phyloP scores from a whole-genome alignment of 495 filamentous ascomycete genomes.

The Monascus purpureus region DNA sequence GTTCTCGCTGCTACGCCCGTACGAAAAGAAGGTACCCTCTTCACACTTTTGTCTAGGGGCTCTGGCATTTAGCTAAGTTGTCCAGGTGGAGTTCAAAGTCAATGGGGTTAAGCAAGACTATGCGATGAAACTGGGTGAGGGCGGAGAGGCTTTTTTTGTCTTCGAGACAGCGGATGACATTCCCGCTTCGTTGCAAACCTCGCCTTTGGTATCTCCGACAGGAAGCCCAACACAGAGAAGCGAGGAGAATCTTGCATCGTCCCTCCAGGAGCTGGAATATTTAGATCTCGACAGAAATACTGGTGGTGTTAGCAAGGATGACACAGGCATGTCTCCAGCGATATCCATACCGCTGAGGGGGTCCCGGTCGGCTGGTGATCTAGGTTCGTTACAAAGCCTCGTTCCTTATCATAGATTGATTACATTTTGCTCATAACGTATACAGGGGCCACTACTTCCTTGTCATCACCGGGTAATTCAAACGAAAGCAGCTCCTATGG shows the following conservation, averaged over 20 bases:
- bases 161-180: slow-evolving; percentile 88
- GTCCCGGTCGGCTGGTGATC: slow-evolving; percentile 32
- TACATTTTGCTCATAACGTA: neutral
- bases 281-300: slow-evolving; percentile 47
- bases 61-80: slow-evolving; percentile 6
- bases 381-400: slow-evolving; percentile 34
- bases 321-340: slow-evolving; percentile 5
- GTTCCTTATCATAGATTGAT: too few relatives aligned
- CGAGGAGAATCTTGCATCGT: slow-evolving; percentile 36
- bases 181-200: slow-evolving; percentile 82
- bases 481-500: slow-evolving; percentile 21
- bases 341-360: slow-evolving; percentile 31
- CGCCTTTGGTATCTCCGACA: slow-evolving; percentile 77
- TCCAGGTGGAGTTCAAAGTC: slow-evolving; percentile 79
- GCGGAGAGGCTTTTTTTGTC: slow-evolving; percentile 95
- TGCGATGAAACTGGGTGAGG: slow-evolving; percentile 97
- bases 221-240: slow-evolving; percentile 54
- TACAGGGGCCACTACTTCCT: slow-evolving; percentile 45
- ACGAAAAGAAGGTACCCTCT: slow-evolving; percentile 74
- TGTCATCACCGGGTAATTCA: slow-evolving; percentile 48
- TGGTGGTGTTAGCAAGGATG: slow-evolving; percentile 3
- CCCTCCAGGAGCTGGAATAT: slow-evolving; percentile 70
- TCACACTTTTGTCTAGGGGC: neutral
- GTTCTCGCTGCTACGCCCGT: slow-evolving; percentile 88
- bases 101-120: slow-evolving; percentile 85